Conservation (phyloP, 805 yeast genomes). For the Monosporozyma siamensis region DNA sequence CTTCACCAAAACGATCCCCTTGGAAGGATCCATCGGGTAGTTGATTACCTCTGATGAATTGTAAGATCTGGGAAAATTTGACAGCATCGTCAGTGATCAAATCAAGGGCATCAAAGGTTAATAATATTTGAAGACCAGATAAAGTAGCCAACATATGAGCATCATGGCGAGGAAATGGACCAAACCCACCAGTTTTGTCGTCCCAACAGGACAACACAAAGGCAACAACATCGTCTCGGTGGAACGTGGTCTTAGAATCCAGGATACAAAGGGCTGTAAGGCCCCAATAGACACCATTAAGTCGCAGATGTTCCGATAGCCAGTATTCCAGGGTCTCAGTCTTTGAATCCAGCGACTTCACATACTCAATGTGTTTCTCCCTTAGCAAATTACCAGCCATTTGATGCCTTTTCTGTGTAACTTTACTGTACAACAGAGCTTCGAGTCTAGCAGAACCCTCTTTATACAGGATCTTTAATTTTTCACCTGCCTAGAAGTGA, state of each 20-base stretch:
- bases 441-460: no score
- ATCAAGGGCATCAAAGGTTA: conserved; percentile 53
- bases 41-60: conserved; percentile 33
- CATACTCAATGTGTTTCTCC: conserved; percentile 52
- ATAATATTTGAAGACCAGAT: conserved; percentile 75
- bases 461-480: background rate
- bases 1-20: conserved; percentile 88
- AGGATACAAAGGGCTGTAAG: conserved; percentile 61
- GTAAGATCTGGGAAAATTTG: conserved; percentile 29
- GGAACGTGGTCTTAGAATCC: conserved; percentile 46
- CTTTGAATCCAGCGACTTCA: conserved; percentile 44
- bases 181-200: conserved; percentile 64
- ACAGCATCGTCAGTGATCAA: conserved; percentile 23
- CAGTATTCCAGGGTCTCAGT: conserved; percentile 67
- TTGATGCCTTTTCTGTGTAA: background rate
- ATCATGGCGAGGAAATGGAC: conserved; percentile 83
- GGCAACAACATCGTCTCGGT: conserved; percentile 51
- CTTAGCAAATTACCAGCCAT: conserved; percentile 10
- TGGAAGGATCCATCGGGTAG: conserved; percentile 59
- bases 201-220: conserved; percentile 65
- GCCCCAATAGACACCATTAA: conserved; percentile 96
- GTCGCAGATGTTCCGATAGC: conserved; percentile 79
- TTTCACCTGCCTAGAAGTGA: no score
- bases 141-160: conserved; percentile 78
- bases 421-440: background rate